Evolutionary conservation across 768 basidiomycete genomes (phyloP).

Genomic region (Crucibulum laeve): DNA sequence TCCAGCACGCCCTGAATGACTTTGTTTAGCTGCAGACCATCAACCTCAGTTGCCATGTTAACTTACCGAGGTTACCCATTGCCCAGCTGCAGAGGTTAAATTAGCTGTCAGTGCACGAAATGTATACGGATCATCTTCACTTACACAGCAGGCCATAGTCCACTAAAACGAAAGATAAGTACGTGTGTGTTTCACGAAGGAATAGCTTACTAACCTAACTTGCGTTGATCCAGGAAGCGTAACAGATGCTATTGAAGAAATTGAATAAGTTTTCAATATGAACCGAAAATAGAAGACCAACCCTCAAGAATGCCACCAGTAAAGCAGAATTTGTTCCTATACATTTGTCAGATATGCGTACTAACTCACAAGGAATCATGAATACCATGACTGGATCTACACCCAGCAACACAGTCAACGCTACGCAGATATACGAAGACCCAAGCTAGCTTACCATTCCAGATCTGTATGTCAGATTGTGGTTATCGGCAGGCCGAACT

Average conservation of each 20-base stretch:
- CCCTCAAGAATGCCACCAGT: conserved; percentile 78
- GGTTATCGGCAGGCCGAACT: neutral
- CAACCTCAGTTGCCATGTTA: neutral
- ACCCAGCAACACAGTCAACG: no score
- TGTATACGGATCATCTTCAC: no score
- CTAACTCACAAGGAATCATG: no score
- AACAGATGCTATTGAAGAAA: conserved; percentile 37
- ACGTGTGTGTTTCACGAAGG: neutral
- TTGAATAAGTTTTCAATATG: neutral
- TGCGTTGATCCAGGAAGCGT: conserved; percentile 63
- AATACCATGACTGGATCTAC: neutral
- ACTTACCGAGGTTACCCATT: conserved; percentile 67
- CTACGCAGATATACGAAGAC: neutral
- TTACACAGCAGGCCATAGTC: conserved; percentile 71
- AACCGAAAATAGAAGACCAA: neutral
- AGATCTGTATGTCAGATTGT: neutral
- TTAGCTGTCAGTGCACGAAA: neutral
- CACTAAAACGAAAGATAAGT: conserved; percentile 18
- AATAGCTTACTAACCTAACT: conserved; percentile 23
- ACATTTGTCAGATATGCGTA: neutral
- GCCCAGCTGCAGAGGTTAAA: conserved; percentile 54
- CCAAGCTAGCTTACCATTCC: neutral
- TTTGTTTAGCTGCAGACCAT: neutral
- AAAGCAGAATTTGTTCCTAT: conserved; percentile 93
- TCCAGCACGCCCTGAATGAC: conserved; percentile 61